These are phyloP conservation scores for Stromatinia cepivora DNA, from an alignment of 2,329 filamentous ascomycete species.

Conservation along the genomic window DNA sequence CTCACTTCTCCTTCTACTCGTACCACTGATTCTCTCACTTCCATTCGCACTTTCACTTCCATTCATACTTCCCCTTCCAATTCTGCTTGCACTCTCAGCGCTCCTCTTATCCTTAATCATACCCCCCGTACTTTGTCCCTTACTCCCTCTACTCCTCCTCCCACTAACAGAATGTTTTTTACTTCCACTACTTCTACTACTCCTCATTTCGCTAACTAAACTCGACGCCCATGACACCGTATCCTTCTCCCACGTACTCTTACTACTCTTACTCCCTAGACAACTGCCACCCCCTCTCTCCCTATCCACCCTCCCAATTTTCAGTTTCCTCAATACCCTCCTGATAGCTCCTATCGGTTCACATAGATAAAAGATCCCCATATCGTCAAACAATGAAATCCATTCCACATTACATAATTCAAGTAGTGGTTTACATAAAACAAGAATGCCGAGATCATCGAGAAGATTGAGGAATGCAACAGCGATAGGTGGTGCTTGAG, in stretches of 20 bases:
- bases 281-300: background rate
- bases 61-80: background rate
- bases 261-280: background rate
- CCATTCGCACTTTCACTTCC: background rate
- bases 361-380: slow-evolving; percentile 27
- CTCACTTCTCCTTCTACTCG: background rate
- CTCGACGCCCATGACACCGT: background rate
- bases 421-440: slow-evolving; percentile 29
- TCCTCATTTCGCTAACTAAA: background rate
- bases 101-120: background rate
- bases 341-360: background rate
- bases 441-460: slow-evolving; percentile 34
- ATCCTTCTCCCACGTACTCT: background rate
- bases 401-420: slow-evolving; percentile 26
- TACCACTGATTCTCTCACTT: background rate
- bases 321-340: background rate
- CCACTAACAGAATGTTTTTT: background rate
- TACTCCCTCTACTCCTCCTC: background rate
- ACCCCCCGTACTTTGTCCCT: background rate
- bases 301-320: background rate
- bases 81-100: background rate
- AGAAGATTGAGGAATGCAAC: slow-evolving; percentile 30
- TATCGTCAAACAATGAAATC: slow-evolving; percentile 33
- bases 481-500: background rate
- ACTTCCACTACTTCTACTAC: background rate